A percentile compares a stretch with the other conserved stretches of the same genome.
phyloP scores from a whole-genome alignment of 1,139 yeast genomes.

The Suhomyces guaymorum region DNA sequence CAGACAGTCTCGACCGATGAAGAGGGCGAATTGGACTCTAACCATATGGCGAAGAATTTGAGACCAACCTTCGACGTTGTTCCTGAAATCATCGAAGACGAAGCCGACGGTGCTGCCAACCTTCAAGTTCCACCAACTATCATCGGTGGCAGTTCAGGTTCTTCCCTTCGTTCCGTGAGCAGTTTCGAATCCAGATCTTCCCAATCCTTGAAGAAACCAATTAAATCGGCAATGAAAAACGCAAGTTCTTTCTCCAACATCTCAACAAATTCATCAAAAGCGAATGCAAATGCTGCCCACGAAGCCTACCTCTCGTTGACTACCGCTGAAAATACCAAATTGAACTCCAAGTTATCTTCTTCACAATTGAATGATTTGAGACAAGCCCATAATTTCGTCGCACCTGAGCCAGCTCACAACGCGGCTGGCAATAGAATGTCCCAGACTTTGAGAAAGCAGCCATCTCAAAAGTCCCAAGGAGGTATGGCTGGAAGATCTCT shows the following conservation, averaged over 20 bases:
- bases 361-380: slow-evolving; percentile 31
- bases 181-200: slow-evolving; percentile 27
- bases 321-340: slow-evolving; percentile 75
- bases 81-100: slow-evolving; percentile 31
- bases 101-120: not conserved
- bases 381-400: slow-evolving; percentile 2
- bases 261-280: slow-evolving; percentile 13
- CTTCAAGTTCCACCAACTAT: no score
- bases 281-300: slow-evolving; percentile 45
- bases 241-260: slow-evolving; percentile 30
- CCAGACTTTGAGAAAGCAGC: slow-evolving; percentile 33
- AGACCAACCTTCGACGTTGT: slow-evolving; percentile 36
- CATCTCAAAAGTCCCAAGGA: slow-evolving; percentile 17
- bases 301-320: slow-evolving; percentile 67
- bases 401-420: slow-evolving; percentile 9
- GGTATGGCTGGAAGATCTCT: slow-evolving; percentile 26
- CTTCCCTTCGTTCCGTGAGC: slow-evolving; percentile 32
- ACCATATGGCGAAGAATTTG: slow-evolving; percentile 27
- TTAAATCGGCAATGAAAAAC: slow-evolving; percentile 68
- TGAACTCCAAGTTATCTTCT: slow-evolving; percentile 61
- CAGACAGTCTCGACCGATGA: slow-evolving; percentile 16
- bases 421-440: slow-evolving; percentile 32
- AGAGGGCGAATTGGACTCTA: slow-evolving; percentile 23
- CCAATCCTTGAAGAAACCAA: slow-evolving; percentile 34
- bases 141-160: slow-evolving; percentile 31